Evolutionary conservation across 768 basidiomycete species (phyloP), one percentile per base, ranked within the genome.

Genomic region (Harrya chromipes): DNA sequence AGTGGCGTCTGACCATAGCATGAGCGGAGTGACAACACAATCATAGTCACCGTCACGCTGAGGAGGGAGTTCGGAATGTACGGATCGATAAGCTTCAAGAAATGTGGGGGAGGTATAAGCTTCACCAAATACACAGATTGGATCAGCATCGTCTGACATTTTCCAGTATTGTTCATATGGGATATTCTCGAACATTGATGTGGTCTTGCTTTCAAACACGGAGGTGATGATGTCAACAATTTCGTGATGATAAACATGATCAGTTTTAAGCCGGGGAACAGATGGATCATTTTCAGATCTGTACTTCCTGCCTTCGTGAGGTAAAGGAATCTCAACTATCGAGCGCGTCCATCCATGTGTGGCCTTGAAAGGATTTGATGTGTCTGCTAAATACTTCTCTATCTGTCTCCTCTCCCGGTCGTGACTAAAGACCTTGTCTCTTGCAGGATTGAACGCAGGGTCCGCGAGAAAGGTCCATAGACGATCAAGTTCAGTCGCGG

Each of bases 1-100:
- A 0, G 59, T 67, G 0, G 55, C 43, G 24, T 67, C 65, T 0
- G 65, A 67, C 55, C 60, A 66, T 5, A 59, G 17, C 60, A 63
- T 63, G 1, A 65, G 14, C 0, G 48, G 37, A 0, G 40, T 27
- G 17, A 65, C 37, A 3, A 55, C 50, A 0, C 36, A 12, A 21
- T 64, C 60, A 11, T 40, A 29, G 6, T 53, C 0, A 31, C 54
- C 37, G n/a, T 0, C 21, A 23, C 38, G 11, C 43, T 13, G 1
- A 49, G 58, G 2, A 52, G 27, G 2, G 35, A 6, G 11, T 46
- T 46, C 23, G 23, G n/a, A n/a, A 23, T 23, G 3, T 14, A 57
- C 12, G 4, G 51, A 20, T 11, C 14, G 0, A 2, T 56, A 20
- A 0, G 33, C 20, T 2, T 50, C 46, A n/a, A 47, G 42, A 20